Conservation (phyloP, 768 basidiomycete genomes). For the Macrolepiota dolichaula region DNA sequence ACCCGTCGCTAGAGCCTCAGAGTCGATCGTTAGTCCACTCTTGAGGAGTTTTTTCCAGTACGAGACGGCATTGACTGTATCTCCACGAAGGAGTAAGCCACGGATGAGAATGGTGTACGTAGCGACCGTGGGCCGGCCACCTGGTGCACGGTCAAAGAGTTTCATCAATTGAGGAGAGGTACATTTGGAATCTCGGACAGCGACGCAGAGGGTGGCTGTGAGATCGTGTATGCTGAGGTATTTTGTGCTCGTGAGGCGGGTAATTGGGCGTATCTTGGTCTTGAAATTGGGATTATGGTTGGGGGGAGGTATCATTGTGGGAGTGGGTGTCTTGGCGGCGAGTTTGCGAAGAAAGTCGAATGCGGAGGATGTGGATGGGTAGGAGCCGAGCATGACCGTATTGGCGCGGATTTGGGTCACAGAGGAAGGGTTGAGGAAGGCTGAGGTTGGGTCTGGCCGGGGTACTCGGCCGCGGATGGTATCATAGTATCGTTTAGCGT, state of each 20-base stretch:
- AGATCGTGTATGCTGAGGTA: constrained; percentile 39
- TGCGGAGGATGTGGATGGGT: constrained; percentile 38
- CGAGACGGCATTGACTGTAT: constrained; percentile 33
- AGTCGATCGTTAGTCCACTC: constrained; percentile 37
- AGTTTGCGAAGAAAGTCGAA: constrained; percentile 43
- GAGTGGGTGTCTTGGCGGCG: background rate
- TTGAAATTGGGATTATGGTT: background rate
- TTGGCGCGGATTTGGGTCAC: constrained; percentile 31
- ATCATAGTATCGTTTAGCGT: constrained; percentile 35
- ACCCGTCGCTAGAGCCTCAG: constrained; percentile 45
- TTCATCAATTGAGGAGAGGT: background rate
- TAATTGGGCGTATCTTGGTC: background rate
- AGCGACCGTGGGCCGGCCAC: constrained; percentile 37
- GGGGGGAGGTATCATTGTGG: background rate
- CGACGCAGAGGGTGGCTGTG: constrained; percentile 44
- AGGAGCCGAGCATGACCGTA: constrained; percentile 39
- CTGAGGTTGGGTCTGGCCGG: background rate
- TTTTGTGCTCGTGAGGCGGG: constrained; percentile 6
- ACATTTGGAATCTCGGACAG: constrained; percentile 32
- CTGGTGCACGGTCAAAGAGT: constrained; percentile 21
- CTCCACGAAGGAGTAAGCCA: constrained; percentile 44
- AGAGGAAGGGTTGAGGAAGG: constrained; percentile 6
- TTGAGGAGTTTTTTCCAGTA: constrained; percentile 41
- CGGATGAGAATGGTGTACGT: constrained; percentile 55
- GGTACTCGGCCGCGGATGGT: constrained; percentile 27